phyloP scores from a whole-genome alignment of 2,329 filamentous ascomycete genomes.

The Trichoderma aggressivum region DNA sequence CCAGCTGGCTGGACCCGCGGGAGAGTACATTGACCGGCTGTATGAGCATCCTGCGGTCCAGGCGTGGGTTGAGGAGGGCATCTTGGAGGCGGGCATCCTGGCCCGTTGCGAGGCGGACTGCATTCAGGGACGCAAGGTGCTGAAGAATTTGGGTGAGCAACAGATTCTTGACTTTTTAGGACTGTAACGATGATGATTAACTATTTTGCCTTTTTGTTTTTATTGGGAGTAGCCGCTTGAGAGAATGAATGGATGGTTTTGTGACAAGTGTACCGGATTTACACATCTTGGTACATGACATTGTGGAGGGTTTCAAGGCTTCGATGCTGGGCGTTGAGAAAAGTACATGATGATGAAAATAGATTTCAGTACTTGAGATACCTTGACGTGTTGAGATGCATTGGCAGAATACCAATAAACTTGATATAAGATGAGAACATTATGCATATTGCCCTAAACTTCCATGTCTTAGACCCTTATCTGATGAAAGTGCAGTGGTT shows the following conservation, averaged over 20 bases:
- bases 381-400: not conserved
- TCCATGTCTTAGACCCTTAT: not conserved
- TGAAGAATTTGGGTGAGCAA: constrained; percentile 29
- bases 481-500: not conserved
- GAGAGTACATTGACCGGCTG: constrained; percentile 35
- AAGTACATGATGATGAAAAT: not conserved
- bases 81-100: constrained; percentile 37
- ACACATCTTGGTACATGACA: not conserved
- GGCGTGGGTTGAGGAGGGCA: constrained; percentile 38
- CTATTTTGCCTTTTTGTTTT: not conserved
- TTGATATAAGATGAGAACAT: not conserved
- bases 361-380: not conserved
- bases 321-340: not conserved
- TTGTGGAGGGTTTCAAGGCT: not conserved
- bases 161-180: not conserved
- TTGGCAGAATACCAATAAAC: not conserved
- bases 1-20: constrained; percentile 29
- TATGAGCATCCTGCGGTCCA: constrained; percentile 35
- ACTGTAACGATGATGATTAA: not conserved
- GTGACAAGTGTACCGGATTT: not conserved
- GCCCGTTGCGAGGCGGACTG: constrained; percentile 37
- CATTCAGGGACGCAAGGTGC: constrained; percentile 31
- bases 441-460: not conserved
- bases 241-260: not conserved
- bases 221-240: not conserved